phyloP scores from a whole-genome alignment of 371 early-diverging fungal genomes.

The Entomophthora muscae region DNA sequence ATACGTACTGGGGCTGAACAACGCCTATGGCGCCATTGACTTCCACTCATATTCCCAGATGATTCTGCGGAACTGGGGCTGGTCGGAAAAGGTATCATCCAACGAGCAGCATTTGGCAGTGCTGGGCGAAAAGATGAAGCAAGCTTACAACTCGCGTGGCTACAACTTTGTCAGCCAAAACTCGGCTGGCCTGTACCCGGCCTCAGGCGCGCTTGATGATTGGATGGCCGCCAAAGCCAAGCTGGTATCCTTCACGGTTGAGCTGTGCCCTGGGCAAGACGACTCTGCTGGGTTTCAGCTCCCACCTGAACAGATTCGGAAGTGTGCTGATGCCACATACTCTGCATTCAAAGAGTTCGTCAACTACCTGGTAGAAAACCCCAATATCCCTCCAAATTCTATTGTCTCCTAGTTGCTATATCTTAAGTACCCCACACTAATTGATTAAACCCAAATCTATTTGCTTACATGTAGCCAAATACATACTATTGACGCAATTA shows the following conservation, averaged over 20 bases:
- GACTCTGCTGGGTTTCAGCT: background rate
- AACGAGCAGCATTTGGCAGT: conserved; percentile 11
- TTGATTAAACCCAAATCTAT: background rate
- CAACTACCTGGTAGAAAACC: background rate
- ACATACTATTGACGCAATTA: background rate
- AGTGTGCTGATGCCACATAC: conserved; percentile 1
- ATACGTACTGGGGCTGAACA: conserved; percentile 21
- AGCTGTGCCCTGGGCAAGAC: background rate
- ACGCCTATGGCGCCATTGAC: conserved; percentile 32
- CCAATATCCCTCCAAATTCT: conserved; percentile 6
- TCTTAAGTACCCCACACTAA: conserved; percentile 17
- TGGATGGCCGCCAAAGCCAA: conserved; percentile 3
- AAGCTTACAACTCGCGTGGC: background rate
- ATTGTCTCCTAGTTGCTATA: background rate
- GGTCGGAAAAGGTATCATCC: conserved; percentile 13
- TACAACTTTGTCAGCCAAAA: background rate
- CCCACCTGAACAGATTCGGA: background rate
- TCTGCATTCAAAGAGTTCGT: background rate
- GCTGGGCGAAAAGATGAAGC: background rate
- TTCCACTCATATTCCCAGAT: conserved; percentile 30
- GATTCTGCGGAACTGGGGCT: conserved; percentile 25
- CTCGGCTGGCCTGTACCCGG: conserved; percentile 1
- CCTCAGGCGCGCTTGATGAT: background rate
- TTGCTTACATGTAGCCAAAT: background rate
- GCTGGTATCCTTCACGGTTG: background rate